Percentiles rank a stretch among this genome's conserved stretches.
These are phyloP conservation scores for Apiotrichum laibachii DNA, from an alignment of 1,284 basidiomycete species.

Conservation along the genomic window DNA sequence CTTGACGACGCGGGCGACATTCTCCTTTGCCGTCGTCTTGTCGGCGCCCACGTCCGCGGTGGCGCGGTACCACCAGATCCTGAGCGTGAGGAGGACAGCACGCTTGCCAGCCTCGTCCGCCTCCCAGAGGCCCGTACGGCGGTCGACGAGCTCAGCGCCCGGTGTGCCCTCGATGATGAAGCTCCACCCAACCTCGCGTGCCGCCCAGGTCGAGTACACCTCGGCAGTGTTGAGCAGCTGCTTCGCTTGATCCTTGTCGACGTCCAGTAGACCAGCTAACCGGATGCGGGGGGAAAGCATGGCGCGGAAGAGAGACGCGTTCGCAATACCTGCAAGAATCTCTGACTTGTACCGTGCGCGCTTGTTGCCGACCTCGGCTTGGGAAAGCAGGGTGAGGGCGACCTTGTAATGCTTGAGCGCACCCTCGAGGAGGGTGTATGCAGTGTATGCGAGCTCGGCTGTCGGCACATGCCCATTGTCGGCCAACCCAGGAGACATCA, in stretches of 20 bases:
- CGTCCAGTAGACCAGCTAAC: conserved; percentile 16
- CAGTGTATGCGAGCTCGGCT: conserved; percentile 34
- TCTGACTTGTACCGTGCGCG: conserved; percentile 41
- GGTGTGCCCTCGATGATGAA: conserved; percentile 47
- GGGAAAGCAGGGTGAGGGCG: conserved; percentile 39
- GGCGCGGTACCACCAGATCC: conserved; percentile 48
- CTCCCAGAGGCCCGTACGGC: conserved; percentile 41
- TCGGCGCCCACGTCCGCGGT: conserved; percentile 3
- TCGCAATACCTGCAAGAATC: conserved; percentile 40
- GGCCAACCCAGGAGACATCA: conserved; percentile 27
- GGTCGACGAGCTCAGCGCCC: conserved; percentile 35
- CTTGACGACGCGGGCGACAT: conserved; percentile 43
- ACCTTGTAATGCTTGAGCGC: conserved; percentile 47
- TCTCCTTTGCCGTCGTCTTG: conserved; percentile 41
- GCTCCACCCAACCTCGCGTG: conserved; percentile 51
- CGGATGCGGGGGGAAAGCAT: conserved; percentile 31
- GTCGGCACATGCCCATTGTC: conserved; percentile 30
- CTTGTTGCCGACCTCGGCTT: conserved; percentile 30
- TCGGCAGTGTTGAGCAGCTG: conserved; percentile 47
- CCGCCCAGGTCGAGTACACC: conserved; percentile 50
- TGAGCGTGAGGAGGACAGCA: conserved; percentile 42
- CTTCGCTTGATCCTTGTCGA: background rate
- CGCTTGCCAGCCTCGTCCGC: conserved; percentile 45
- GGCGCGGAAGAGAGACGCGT: conserved; percentile 40
- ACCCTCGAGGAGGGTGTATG: conserved; percentile 42